A percentile compares a stretch with the other conserved stretches of the same genome.
Evolutionary conservation across 106 monocot genomes (phyloP).

Genomic region (Dendrobium huoshanense): DNA sequence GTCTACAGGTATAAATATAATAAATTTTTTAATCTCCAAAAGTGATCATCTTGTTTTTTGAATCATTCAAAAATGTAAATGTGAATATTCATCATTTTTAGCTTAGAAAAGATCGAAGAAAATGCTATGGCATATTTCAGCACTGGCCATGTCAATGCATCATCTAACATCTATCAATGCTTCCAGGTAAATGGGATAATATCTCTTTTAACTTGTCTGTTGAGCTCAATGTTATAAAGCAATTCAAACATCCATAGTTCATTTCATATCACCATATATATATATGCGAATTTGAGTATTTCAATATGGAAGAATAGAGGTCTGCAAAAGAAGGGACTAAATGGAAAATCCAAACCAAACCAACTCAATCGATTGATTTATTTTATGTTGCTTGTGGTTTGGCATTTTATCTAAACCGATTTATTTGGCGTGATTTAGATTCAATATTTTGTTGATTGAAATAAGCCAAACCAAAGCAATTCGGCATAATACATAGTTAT

Average conservation of each 20-base stretch:
- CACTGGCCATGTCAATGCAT: constrained; percentile 50
- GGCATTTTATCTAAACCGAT: too few relatives aligned
- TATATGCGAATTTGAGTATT: background rate
- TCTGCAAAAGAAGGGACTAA: too few relatives aligned
- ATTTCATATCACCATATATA: background rate
- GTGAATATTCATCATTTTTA: constrained; percentile 10
- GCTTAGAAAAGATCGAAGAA: constrained; percentile 67
- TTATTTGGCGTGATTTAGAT: too few relatives aligned
- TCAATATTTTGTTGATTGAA: too few relatives aligned
- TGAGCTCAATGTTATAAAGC: background rate
- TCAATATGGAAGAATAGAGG: background rate
- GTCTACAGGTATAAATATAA: constrained; percentile 48
- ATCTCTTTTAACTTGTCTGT: background rate
- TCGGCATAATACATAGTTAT: too few relatives aligned
- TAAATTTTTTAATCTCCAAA: background rate
- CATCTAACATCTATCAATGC: constrained; percentile 27
- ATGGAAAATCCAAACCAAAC: too few relatives aligned
- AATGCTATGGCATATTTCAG: constrained; percentile 58
- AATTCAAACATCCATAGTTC: background rate
- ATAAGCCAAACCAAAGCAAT: too few relatives aligned
- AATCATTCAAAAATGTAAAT: constrained; percentile 5
- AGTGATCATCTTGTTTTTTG: background rate
- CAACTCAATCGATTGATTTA: too few relatives aligned
- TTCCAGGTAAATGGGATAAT: constrained; percentile 20
- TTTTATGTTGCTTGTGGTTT: too few relatives aligned